phyloP scores from a whole-genome alignment of 441 rosid species.

The Brassica hybrid region DNA sequence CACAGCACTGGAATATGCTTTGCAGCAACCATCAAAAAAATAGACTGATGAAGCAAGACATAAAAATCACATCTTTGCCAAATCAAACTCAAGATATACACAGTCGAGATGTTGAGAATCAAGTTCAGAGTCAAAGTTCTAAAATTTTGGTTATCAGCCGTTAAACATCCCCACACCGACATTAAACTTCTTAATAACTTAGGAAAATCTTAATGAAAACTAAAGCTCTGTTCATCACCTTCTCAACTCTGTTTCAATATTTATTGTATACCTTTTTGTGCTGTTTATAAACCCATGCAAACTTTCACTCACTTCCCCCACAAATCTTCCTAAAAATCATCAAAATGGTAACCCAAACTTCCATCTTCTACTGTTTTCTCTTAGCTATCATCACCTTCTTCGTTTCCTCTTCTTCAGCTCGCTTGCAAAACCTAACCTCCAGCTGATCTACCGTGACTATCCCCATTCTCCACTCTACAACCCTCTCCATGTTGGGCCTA shows the following conservation, averaged over 20 bases:
- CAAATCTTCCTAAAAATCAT: background rate
- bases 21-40: background rate
- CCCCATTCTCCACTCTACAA: background rate
- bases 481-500: background rate
- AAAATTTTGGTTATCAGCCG: background rate
- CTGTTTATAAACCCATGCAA: slow-evolving; percentile 19
- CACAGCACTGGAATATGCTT: background rate
- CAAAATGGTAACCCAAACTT: slow-evolving; percentile 20
- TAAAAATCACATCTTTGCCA: background rate
- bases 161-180: slow-evolving; percentile 20
- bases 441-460: background rate
- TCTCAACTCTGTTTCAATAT: slow-evolving; percentile 34
- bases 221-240: background rate
- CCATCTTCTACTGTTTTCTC: slow-evolving; percentile 13
- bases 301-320: background rate
- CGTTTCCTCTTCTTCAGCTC: slow-evolving; percentile 5
- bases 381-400: slow-evolving; percentile 12
- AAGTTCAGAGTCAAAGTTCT: background rate
- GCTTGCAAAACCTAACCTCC: background rate
- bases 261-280: background rate
- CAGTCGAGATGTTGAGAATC: background rate
- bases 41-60: background rate
- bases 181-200: slow-evolving; percentile 23
- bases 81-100: background rate
- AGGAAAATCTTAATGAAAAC: background rate